These are phyloP conservation scores for Saccharomyces pastorianus DNA, from an alignment of 1,139 yeast species.

Conservation along the genomic window DNA sequence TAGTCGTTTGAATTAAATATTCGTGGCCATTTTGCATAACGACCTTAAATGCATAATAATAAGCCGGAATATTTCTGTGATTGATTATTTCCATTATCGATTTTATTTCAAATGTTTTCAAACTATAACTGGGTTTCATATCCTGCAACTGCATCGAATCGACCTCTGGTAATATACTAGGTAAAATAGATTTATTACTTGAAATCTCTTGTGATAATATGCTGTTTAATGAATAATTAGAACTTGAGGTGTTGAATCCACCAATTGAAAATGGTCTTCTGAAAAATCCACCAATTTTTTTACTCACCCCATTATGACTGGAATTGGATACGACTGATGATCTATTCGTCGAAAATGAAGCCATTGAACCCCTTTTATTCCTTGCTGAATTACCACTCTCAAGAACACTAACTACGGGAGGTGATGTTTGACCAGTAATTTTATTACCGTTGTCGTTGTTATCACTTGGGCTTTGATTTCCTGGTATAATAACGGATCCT, in stretches of 20 bases:
- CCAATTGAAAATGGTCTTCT: conserved; percentile 43
- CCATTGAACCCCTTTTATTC: conserved; percentile 23
- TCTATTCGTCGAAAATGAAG: conserved; percentile 17
- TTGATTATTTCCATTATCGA: conserved; percentile 34
- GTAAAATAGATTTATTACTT: conserved; percentile 40
- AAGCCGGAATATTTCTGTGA: conserved; percentile 30
- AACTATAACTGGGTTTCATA: conserved; percentile 47
- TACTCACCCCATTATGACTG: conserved; percentile 30
- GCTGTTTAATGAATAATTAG: conserved; percentile 33
- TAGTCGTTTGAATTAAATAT: conserved; percentile 59
- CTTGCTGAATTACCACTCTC: conserved; percentile 1
- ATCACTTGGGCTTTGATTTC: neutral
- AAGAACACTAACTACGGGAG: neutral
- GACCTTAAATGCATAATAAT: conserved; percentile 47
- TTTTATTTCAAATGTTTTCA: conserved; percentile 52
- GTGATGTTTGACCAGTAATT: conserved; percentile 5
- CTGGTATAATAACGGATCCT: conserved; percentile 11
- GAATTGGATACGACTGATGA: conserved; percentile 19
- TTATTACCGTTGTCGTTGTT: neutral
- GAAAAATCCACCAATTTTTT: conserved; percentile 38
- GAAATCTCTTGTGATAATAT: conserved; percentile 20
- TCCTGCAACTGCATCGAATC: conserved; percentile 37
- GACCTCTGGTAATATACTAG: conserved; percentile 54
- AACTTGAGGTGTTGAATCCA: conserved; percentile 33
- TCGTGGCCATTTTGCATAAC: conserved; percentile 49